These are phyloP conservation scores for Nitzschia putrida DNA, from an alignment of 108 stramenopile species.

Conservation along the genomic window DNA sequence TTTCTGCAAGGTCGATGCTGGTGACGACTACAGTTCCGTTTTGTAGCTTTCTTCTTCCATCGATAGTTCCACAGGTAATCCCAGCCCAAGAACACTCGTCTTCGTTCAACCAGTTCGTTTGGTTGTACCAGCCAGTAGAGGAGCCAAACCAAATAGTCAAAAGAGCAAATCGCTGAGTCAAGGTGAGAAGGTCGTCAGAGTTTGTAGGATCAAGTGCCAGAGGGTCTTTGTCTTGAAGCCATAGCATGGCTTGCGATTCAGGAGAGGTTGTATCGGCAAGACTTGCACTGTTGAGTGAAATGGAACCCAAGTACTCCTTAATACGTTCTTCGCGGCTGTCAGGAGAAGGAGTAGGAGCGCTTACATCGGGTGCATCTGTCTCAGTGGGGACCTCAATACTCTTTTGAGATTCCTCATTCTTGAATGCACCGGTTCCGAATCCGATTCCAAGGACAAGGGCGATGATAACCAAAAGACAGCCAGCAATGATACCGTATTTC, in stretches of 20 bases:
- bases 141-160: conserved; percentile 60
- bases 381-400: neutral
- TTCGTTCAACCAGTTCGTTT: conserved; percentile 60
- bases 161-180: conserved; percentile 67
- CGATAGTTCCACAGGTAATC: conserved; percentile 32
- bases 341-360: neutral
- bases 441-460: conserved; percentile 36
- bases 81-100: conserved; percentile 74
- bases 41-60: conserved; percentile 24
- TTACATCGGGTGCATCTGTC: neutral
- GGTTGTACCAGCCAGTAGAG: conserved; percentile 27
- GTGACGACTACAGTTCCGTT: conserved; percentile 43
- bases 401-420: neutral
- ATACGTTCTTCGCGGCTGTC: conserved; percentile 10
- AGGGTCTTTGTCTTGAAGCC: conserved; percentile 48
- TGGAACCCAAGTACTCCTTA: conserved; percentile 8
- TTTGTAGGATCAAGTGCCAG: conserved; percentile 32
- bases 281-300: conserved; percentile 22
- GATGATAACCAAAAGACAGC: conserved; percentile 11
- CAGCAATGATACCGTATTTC: conserved; percentile 14
- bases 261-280: conserved; percentile 42
- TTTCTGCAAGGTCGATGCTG: conserved; percentile 17
- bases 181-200: conserved; percentile 23
- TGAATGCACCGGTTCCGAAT: conserved; percentile 38
- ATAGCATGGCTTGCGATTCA: conserved; percentile 53